Percentiles rank a stretch among this genome's conserved stretches.
Conservation (phyloP, 768 basidiomycete species). For the Russula virescens region DNA sequence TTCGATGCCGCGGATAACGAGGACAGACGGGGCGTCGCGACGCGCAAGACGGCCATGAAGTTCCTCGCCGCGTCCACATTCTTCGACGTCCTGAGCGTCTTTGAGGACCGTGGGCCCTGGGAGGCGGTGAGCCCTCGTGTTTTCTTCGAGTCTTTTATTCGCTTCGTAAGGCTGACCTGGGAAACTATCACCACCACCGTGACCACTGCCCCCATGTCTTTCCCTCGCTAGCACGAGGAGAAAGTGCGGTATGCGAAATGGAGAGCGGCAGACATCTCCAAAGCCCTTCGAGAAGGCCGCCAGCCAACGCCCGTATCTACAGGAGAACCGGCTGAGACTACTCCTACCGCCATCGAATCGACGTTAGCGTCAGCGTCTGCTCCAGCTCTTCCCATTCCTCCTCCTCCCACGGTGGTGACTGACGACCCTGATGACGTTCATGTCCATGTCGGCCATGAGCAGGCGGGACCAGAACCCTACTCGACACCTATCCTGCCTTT, state of each 20-base stretch:
- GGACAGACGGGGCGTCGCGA: constrained; percentile 71
- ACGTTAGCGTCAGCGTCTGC: constrained; percentile 23
- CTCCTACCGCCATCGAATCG: constrained; percentile 22
- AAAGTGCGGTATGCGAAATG: constrained; percentile 94
- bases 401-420: constrained; percentile 25
- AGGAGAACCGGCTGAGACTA: constrained; percentile 31
- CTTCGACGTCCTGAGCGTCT: constrained; percentile 79
- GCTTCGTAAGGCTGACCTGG: neutral
- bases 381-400: constrained; percentile 22
- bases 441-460: constrained; percentile 2
- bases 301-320: constrained; percentile 77
- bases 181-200: neutral
- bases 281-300: constrained; percentile 90
- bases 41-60: constrained; percentile 88
- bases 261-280: constrained; percentile 95
- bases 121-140: constrained; percentile 16
- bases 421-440: neutral
- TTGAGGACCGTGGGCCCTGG: constrained; percentile 33
- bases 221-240: constrained; percentile 57
- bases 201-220: neutral
- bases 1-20: constrained; percentile 88
- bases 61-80: constrained; percentile 95
- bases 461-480: neutral
- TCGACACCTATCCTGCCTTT: neutral
- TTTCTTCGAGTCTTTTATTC: neutral